Percentiles rank a stretch among this genome's conserved stretches.
Evolutionary conservation across 2,329 filamentous ascomycete species (phyloP).

Genomic region (Ophiostoma quercus): DNA sequence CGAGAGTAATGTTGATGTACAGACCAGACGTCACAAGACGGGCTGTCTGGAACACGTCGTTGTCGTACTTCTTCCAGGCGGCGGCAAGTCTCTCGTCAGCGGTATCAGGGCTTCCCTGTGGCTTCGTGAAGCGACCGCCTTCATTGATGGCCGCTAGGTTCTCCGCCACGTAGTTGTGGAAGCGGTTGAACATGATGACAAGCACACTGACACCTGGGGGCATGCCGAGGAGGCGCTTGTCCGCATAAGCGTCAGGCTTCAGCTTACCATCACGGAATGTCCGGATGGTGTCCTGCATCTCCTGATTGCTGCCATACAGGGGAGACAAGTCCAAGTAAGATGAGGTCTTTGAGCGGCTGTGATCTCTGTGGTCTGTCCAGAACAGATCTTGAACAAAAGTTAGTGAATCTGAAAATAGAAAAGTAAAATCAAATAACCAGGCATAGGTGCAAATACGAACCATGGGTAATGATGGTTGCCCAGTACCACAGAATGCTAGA

Average conservation of each 20-base stretch:
- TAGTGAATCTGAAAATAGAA: background rate
- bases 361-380: constrained; percentile 60
- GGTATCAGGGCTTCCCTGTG: constrained; percentile 41
- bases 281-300: constrained; percentile 60
- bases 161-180: constrained; percentile 80
- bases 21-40: constrained; percentile 68
- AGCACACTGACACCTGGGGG: constrained; percentile 67
- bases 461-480: constrained; percentile 69
- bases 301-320: constrained; percentile 64
- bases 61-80: constrained; percentile 64
- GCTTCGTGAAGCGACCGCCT: constrained; percentile 67
- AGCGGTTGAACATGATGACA: constrained; percentile 73
- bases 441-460: constrained; percentile 35
- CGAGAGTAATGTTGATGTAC: constrained; percentile 72
- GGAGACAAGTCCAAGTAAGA: constrained; percentile 68
- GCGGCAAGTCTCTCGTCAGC: constrained; percentile 45
- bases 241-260: constrained; percentile 67
- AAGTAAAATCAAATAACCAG: background rate
- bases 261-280: constrained; percentile 66
- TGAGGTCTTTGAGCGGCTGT: constrained; percentile 59
- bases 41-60: constrained; percentile 74
- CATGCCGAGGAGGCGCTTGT: constrained; percentile 63
- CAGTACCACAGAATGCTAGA: constrained; percentile 68
- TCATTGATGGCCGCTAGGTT: constrained; percentile 85
- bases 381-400: constrained; percentile 51